Evolutionary conservation across 352 stramenopile genomes (phyloP), one percentile per base, ranked within the genome.

Genomic region (Globisporangium spiculum): DNA sequence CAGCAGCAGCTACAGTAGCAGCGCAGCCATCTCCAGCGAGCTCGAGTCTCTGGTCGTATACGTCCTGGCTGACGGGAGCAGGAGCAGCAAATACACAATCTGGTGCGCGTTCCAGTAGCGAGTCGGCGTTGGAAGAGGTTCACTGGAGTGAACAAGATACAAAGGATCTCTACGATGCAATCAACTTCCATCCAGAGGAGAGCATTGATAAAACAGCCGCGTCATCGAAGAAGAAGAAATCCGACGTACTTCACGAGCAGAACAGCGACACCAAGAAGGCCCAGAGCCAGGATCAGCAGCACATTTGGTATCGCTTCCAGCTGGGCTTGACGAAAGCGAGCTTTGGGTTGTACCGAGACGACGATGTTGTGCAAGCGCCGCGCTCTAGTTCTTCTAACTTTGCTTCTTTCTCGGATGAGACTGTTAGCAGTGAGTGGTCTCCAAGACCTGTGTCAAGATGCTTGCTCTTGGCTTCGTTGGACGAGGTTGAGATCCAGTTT

Each of bases 121-220:
- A 60, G 14, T n/a, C 30, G 52, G 53, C 14, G 2, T n/a, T 55
- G 38, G 68, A 84, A 53, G 84, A 92, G 41, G 76, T 93, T 3
- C 80, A 85, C 64, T 94, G 86, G 86, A 94, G 83, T 65, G 85
- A 96, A n/a, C 79, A 93, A 68, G 88, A 96, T 59, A 92, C 82
- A 7, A 89, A 92, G 59, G 76, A 86, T 38, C 65, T 96, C 3
- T 96, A 91, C 41, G 81, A 89, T 22, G 86, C 86, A 8, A 96
- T 96, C 55, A 78, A 96, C 68, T 96, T 91, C 50, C 75, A 93
- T 65, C 88, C 88, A 1, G 74, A 81, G 2, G 59, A 84, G 69
- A 59, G 69, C 10, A 44, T 9, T 5, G 64, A 32, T 41, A 70
- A 65, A 27, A 72, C 77, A 7, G 67, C 74, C 7, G 12, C 46